Base-by-base conservation (phyloP, 2,329 filamentous ascomycete species). In the Exophiala alcalophila region DNA sequence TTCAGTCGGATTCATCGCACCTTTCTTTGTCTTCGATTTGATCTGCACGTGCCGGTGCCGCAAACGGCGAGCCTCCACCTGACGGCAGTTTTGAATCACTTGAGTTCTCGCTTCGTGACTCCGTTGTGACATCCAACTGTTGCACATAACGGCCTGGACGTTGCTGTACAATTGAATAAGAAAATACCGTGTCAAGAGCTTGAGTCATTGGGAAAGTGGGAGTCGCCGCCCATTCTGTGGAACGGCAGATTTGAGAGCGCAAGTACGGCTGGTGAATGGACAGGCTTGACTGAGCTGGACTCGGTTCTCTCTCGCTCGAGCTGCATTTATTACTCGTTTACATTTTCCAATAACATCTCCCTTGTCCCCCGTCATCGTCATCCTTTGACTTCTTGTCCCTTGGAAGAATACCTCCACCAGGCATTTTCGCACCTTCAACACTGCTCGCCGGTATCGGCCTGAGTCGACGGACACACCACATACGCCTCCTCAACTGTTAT, bases 291-390 rank as follows among this genome's bases (percentile, higher is more conserved):
- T 42, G 46, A 33, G 37, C 31, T 38, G 37, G 29, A 41, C 8
- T 37, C 37, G 37, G 40, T 21, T 31, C 25, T 32, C 16, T 23
- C 29, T 31, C n/a, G n/a, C n/a, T n/a, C 26, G 37, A 36, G 34
- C 29, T 31, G 34, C 32, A 28, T 28, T 33, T 45, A 49, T 43
- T 49, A 46, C 35, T 49, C 39, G 41, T 46, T 41, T 49, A 49
- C 41, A n/a, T n/a, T 44, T 34, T 37, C 28, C 27, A 49, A 42
- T 45, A 49, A 45, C 37, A 45, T 46, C 38, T 45, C 28, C 42
- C 47, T 40, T 49, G 24, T 40, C 14, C 21, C 24, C 32, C 35
- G 28, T 14, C n/a, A n/a, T 30, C 31, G 46, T 26, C 27, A 40
- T 36, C 29, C 24, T 30, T 46, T 46, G 47, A 43, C 47, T 39